phyloP scores from a whole-genome alignment of 345 rosid species.

The Eucalyptus melliodora region DNA sequence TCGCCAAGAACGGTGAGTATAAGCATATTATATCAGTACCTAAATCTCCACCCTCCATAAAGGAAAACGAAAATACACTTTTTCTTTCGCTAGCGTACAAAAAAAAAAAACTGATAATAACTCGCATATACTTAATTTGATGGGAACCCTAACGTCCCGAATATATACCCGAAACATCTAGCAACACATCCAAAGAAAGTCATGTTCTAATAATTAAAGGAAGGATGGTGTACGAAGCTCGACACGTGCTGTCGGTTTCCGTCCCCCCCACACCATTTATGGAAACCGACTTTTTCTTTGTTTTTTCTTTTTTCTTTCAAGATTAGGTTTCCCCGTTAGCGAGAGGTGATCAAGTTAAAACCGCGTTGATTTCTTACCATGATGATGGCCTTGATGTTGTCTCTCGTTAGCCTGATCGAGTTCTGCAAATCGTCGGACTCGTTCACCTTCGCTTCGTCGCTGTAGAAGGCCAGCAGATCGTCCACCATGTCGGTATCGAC shows the following conservation, averaged over 20 bases:
- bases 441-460: slow-evolving; percentile 13
- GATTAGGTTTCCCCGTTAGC: not conserved
- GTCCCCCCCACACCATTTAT: not conserved
- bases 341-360: not conserved
- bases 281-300: not conserved
- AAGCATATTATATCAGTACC: not conserved
- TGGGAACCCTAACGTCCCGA: not conserved
- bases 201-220: not conserved
- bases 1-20: not conserved
- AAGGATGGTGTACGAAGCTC: not conserved
- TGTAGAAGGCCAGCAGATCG: slow-evolving; percentile 61
- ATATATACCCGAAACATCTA: not conserved
- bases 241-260: not conserved
- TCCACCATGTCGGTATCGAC: slow-evolving; percentile 74
- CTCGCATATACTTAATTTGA: not conserved
- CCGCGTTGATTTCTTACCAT: slow-evolving; percentile 31
- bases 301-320: fast-evolving
- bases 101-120: not conserved
- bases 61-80: not conserved
- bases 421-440: slow-evolving; percentile 28
- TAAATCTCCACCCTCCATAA: not conserved
- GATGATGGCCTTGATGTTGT: slow-evolving; percentile 88
- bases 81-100: not conserved
- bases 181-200: not conserved
- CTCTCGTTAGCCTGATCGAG: slow-evolving; percentile 44